Base-by-base conservation (phyloP, 441 rosid species). In the Pelargonium australe region DNA sequence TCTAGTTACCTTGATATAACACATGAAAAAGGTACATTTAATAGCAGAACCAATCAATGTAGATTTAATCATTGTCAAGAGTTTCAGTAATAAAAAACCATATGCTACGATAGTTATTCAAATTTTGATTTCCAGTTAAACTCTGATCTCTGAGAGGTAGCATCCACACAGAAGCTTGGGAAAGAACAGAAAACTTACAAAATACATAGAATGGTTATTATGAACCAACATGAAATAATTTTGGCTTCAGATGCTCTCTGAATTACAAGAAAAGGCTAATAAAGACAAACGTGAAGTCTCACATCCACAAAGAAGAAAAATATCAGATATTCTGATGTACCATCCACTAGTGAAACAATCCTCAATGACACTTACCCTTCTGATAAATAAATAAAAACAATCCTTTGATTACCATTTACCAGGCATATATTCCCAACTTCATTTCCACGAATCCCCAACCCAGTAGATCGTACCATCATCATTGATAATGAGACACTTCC, bases 401-500 rank as follows among this genome's bases (percentile, higher is more conserved):
- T 19, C 63, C 34, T 60, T 23, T 60, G 63, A 9, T 20, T 20
- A 20, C 23, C 23, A 20, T 20, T 58, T 14, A 58, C 31, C 31
- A 19, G 16, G 28, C 3, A 20, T 20, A 20, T 20, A 20, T 58
- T 4, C 63, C 20, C 31, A 55, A 55, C 61, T 55, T 20, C 61
- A 55, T 51, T 51, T 51, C 57, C 57, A 51, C 14, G 57, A 17
- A 51, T 51, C 23, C 25, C 62, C 63, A 58, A 58, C 63, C 63
- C 63, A 58, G 20, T 58, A 0, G 13, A 58, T 55, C 19, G 3
- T 57, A 23, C 62, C 31, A 4, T 23, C 63, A 10, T 23, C 34
- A 23, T 60, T 0, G 13, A 60, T 19, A 8, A 60, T 60, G 63
- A 55, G 62, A 60, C 63, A 60, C 63, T 55, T 16, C 10, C 10